Conservation (phyloP, 805 yeast species). For the Candida sanyiensis region DNA sequence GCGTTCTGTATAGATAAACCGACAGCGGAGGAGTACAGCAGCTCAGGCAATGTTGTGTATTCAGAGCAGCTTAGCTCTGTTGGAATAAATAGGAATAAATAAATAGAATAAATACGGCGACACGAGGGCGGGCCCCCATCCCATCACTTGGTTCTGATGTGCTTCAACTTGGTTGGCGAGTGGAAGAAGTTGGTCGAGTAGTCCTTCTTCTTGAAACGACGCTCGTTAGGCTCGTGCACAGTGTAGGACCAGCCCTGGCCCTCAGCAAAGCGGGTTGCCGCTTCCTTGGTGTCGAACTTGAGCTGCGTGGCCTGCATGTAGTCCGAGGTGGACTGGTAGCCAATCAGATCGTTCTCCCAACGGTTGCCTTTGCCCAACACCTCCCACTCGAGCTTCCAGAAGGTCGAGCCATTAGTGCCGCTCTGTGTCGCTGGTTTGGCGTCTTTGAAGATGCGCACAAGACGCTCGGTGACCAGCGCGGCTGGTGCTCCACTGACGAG, state of each 20-base stretch:
- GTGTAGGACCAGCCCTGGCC: constrained; percentile 84
- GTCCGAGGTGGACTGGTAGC: constrained; percentile 76
- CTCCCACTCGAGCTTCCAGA: constrained; percentile 86
- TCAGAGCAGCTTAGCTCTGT: no score
- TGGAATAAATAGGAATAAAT: constrained; percentile 11
- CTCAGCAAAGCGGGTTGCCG: constrained; percentile 73
- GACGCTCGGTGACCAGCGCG: constrained; percentile 53
- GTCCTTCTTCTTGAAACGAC: constrained; percentile 68
- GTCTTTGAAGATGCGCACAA: constrained; percentile 72
- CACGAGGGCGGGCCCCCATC: not conserved
- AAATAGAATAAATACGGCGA: constrained; percentile 9
- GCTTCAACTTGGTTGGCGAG: constrained; percentile 65
- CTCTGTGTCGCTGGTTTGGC: constrained; percentile 80
- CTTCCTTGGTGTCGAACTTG: constrained; percentile 68
- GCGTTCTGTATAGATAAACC: no score
- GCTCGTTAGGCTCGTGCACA: constrained; percentile 73
- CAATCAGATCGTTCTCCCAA: constrained; percentile 88
- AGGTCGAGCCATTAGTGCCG: constrained; percentile 39
- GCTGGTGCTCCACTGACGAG: constrained; percentile 72
- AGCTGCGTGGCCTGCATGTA: constrained; percentile 74
- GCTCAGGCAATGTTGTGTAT: no score
- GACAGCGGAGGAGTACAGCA: no score
- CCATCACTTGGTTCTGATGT: constrained; percentile 66
- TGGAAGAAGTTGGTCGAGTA: constrained; percentile 70
- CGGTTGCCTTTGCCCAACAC: constrained; percentile 67